These are phyloP conservation scores for Ganoderma multipileum DNA, from an alignment of 1,284 basidiomycete genomes.

Conservation along the genomic window DNA sequence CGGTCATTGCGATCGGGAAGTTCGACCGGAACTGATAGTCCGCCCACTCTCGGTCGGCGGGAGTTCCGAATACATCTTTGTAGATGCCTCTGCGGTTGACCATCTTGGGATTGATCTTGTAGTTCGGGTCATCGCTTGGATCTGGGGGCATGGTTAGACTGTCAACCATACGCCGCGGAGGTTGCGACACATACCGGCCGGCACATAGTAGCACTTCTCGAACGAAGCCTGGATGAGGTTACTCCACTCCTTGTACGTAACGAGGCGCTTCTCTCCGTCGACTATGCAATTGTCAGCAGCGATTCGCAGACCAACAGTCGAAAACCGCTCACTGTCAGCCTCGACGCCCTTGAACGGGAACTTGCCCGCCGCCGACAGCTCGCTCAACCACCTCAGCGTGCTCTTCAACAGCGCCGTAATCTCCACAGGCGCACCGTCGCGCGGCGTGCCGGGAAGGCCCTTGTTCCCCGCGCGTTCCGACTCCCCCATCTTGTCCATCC, in stretches of 20 bases:
- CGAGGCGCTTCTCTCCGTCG: conserved; percentile 70
- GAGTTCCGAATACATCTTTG: conserved; percentile 96
- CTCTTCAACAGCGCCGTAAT: conserved; percentile 95
- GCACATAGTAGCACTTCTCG: conserved; percentile 92
- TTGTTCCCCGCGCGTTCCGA: conserved; percentile 92
- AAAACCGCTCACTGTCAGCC: conserved; percentile 68
- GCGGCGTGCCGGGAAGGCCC: conserved; percentile 92
- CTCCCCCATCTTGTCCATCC: conserved; percentile 99
- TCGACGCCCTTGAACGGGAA: conserved; percentile 94
- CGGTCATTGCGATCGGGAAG: conserved; percentile 96
- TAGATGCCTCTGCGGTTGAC: conserved; percentile 96
- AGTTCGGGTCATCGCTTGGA: conserved; percentile 74
- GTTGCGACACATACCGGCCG: conserved; percentile 58
- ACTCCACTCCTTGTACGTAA: conserved; percentile 93
- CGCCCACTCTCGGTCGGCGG: conserved; percentile 87
- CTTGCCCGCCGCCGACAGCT: conserved; percentile 67
- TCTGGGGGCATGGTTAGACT: conserved; percentile 47
- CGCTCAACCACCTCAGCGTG: conserved; percentile 87
- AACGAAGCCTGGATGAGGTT: conserved; percentile 87
- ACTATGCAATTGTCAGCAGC: conserved; percentile 52
- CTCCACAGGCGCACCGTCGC: conserved; percentile 96
- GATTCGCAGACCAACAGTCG: conserved; percentile 1
- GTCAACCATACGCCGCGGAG: background rate
- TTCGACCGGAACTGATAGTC: conserved; percentile 96
- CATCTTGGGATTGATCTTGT: conserved; percentile 74